Base-by-base conservation (phyloP, 2,329 filamentous ascomycete species). In the Geoglossum cookeanum region DNA sequence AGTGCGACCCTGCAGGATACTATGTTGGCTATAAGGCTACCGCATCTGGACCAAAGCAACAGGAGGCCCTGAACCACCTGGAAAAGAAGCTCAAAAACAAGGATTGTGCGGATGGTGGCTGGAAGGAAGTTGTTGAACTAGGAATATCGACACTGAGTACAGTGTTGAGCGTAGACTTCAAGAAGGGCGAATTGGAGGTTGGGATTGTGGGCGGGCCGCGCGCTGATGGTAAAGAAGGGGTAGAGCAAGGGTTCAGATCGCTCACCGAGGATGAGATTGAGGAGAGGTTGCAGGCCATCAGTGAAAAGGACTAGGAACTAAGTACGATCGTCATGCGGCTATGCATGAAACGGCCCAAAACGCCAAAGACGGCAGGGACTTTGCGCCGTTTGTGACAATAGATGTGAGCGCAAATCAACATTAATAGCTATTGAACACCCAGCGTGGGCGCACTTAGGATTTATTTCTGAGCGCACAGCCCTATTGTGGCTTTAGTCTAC, bases 61-160 rank as follows among this genome's bases (percentile, higher is more conserved):
- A 98, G 71, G 92, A 98, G 78, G 92, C 92, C 61, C 81, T 97
- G 69, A 98, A 98, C 73, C 89, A 94, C 71, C 78, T 98, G 59
- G 92, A 98, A 80, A 97, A 97, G 84, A 97, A 97, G 79, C 82
- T 98, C 71, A 95, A 96, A 77, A 96, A 95, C 83, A 96, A 96
- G 82, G 90, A 97, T 67, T 78, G 79, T 65, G 92, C 91, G 39
- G 85, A 92, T 58, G 92, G 92, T 60, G 83, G 76, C 68, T 98
- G 92, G 92, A 87, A 95, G 72, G 92, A 98, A 60, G 92, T 98
- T 54, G 91, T 98, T 55, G 92, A 98, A 77, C 78, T 97, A 65
- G 92, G 87, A 59, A 98, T 98, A 70, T 87, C 88, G 49, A 91
- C 92, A 5, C 75, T 98, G 70, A 95, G 90, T 79, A 94, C 87